A percentile compares a stretch with the other conserved stretches of the same genome.
phyloP scores from a whole-genome alignment of 1,139 yeast species.

The Kodamaea sp. region DNA sequence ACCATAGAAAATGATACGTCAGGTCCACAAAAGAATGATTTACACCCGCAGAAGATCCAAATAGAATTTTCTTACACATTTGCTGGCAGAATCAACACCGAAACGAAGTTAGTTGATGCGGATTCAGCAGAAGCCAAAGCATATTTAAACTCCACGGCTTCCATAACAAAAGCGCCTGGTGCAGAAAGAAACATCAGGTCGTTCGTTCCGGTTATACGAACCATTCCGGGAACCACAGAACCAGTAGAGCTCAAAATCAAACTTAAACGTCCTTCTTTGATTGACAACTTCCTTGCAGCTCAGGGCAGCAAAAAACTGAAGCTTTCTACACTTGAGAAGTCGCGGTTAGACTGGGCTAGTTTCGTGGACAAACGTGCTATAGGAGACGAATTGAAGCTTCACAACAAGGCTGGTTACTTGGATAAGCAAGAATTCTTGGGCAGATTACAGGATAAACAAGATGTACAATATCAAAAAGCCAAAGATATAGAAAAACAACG shows the following conservation, averaged over 20 bases:
- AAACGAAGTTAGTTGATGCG: constrained; percentile 72
- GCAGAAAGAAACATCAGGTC: constrained; percentile 20
- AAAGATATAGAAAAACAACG: constrained; percentile 42
- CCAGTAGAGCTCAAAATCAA: constrained; percentile 35
- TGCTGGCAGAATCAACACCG: constrained; percentile 83
- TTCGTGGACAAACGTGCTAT: constrained; percentile 88
- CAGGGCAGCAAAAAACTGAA: constrained; percentile 52
- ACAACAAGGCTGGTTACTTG: constrained; percentile 82
- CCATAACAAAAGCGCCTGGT: constrained; percentile 17
- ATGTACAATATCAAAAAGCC: constrained; percentile 61
- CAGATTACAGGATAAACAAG: constrained; percentile 70
- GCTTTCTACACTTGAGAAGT: constrained; percentile 87
- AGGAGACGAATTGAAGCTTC: constrained; percentile 74
- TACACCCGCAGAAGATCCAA: constrained; percentile 53
- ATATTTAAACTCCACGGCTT: constrained; percentile 58
- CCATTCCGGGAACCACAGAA: constrained; percentile 34
- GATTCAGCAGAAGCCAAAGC: constrained; percentile 88
- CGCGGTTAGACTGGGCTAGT: constrained; percentile 92
- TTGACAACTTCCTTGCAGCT: constrained; percentile 55
- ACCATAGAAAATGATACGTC: constrained; percentile 49
- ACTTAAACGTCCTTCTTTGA: constrained; percentile 71
- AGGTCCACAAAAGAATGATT: constrained; percentile 7
- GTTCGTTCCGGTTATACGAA: constrained; percentile 38
- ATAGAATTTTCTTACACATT: constrained; percentile 81
- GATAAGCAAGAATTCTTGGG: constrained; percentile 89